Evolutionary conservation across 768 basidiomycete species (phyloP), one percentile per base, ranked within the genome.

Genomic region (Kwoniella shandongensis): DNA sequence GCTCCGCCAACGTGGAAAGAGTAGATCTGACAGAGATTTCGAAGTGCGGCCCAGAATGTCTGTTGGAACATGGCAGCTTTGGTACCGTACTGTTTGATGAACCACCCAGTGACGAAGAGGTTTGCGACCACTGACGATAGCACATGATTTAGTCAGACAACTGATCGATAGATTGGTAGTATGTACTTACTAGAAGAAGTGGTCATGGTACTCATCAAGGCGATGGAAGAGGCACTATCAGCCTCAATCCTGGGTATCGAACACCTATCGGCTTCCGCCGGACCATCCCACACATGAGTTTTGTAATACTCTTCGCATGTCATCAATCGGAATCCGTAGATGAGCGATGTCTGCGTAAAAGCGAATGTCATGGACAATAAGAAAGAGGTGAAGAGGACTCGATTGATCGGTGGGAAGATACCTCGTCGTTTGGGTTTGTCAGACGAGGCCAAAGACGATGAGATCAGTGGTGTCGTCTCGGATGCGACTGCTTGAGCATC

Each of bases 261-360:
- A 50, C 76, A 77, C n/a, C 65, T 25, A 48, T 77, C 73, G 3
- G 54, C 59, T 0, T 46, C 20, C 4, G 17, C 23, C 23, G 12
- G 22, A 6, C 47, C 53, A 20, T 35, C 29, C 36, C 51, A 69
- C 2, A 39, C 27, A 35, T 65, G 65, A 12, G 55, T 50, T 52
- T 57, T 53, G 53, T 75, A 74, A 30, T 65, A 70, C 18, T 63
- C 69, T 2, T 77, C 69, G 51, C 76, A 76, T 1, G 70, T 61
- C 59, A 75, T 69, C 8, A 61, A 52, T 8, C 72, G 42, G 58
- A 71, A 70, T 1, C 69, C 52, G 51, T 70, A 76, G 27, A 76
- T 59, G 12, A 76, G 36, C 2, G 72, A 65, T 0, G 76, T 74
- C 4, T 70, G 65, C 10, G 73, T 76, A 39, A 63, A 58, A 3